These are phyloP conservation scores for Exophiala xenobiotica DNA, from an alignment of 2,329 filamentous ascomycete genomes.

Conservation along the genomic window DNA sequence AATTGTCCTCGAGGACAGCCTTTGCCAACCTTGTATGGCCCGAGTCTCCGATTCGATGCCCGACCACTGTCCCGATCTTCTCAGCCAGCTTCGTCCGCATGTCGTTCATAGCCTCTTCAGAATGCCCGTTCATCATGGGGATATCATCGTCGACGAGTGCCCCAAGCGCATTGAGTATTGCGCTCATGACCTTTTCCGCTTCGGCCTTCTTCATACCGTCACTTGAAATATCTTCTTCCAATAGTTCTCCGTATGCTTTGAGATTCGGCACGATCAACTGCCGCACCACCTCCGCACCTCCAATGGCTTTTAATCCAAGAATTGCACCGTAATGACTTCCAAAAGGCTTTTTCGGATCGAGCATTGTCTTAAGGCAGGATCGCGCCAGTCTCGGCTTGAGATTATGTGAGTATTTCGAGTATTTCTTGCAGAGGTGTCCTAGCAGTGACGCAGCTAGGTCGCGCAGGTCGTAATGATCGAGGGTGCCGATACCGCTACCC, in stretches of 20 bases:
- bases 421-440: slow-evolving; percentile 75
- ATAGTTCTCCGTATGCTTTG: slow-evolving; percentile 60
- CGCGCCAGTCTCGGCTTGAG: slow-evolving; percentile 85
- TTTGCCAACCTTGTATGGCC: slow-evolving; percentile 43
- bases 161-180: slow-evolving; percentile 57
- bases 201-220: slow-evolving; percentile 55
- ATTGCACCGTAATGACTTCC: slow-evolving; percentile 88
- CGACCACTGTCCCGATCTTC: slow-evolving; percentile 45
- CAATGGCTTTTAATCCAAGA: slow-evolving; percentile 73
- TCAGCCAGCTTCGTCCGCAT: slow-evolving; percentile 45
- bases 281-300: slow-evolving; percentile 65
- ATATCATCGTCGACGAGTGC: slow-evolving; percentile 51
- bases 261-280: slow-evolving; percentile 66
- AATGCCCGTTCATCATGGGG: slow-evolving; percentile 41
- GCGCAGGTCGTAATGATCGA: slow-evolving; percentile 73
- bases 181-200: slow-evolving; percentile 59
- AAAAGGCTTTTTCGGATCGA: slow-evolving; percentile 80
- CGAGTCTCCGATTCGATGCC: slow-evolving; percentile 41
- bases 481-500: slow-evolving; percentile 55
- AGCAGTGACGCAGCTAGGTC: slow-evolving; percentile 82
- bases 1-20: slow-evolving; percentile 35
- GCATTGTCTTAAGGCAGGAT: slow-evolving; percentile 88
- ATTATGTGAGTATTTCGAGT: slow-evolving; percentile 74
- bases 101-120: slow-evolving; percentile 39
- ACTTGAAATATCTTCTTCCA: slow-evolving; percentile 54